Percentiles rank a stretch among this genome's conserved stretches.
phyloP scores from a whole-genome alignment of 1,284 basidiomycete genomes.

The Amylostereum chailletii region DNA sequence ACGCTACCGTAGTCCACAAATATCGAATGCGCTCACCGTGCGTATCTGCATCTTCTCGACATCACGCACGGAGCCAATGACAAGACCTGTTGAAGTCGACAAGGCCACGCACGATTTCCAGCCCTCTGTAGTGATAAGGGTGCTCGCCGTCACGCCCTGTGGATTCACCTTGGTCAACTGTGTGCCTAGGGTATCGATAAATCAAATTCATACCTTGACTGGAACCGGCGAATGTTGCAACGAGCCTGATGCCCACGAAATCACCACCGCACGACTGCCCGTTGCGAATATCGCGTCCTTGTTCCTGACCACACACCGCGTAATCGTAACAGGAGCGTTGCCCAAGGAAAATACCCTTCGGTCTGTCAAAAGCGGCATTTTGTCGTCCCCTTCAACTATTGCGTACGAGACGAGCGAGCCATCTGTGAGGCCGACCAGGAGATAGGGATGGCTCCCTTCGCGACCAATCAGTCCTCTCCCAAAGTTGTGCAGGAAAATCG shows the following conservation, averaged over 20 bases:
- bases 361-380: constrained; percentile 34
- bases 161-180: constrained; percentile 1
- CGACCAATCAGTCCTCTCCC: constrained; percentile 26
- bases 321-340: constrained; percentile 53
- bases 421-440: constrained; percentile 76
- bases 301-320: constrained; percentile 40
- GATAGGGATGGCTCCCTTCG: constrained; percentile 35
- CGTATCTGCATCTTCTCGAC: constrained; percentile 79
- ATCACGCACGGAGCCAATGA: constrained; percentile 59
- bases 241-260: constrained; percentile 61
- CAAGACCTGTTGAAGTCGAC: constrained; percentile 44
- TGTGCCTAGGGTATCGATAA: not conserved
- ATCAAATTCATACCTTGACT: constrained; percentile 47
- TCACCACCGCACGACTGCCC: constrained; percentile 51
- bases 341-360: constrained; percentile 64
- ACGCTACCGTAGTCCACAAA: not conserved
- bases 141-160: constrained; percentile 55
- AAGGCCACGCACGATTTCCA: constrained; percentile 52
- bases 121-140: constrained; percentile 35
- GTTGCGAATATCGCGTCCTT: constrained; percentile 53
- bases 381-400: constrained; percentile 23
- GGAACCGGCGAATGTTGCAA: constrained; percentile 65
- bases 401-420: constrained; percentile 66
- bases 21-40: constrained; percentile 40
- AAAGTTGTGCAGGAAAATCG: constrained; percentile 66